These are phyloP conservation scores for Astragalus membranaceus DNA, from an alignment of 306 rosid genomes.

Conservation along the genomic window DNA sequence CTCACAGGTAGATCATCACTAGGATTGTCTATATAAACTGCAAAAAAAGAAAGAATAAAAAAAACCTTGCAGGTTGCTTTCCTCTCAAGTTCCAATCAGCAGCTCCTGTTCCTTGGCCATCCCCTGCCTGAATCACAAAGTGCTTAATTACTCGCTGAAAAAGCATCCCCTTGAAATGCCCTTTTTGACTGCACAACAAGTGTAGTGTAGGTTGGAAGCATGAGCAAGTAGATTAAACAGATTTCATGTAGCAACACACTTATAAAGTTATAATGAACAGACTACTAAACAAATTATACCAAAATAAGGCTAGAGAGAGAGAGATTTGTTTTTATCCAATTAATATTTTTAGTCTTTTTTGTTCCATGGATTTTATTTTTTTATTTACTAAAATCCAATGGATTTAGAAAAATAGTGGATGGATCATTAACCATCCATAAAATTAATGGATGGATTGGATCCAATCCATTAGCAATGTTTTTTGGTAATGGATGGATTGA, in stretches of 20 bases:
- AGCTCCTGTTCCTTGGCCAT: conserved; percentile 51
- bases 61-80: conserved; percentile 51
- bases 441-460: no score
- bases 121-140: conserved; percentile 81
- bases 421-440: no score
- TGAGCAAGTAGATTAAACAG: background rate
- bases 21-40: background rate
- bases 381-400: no score
- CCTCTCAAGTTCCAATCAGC: conserved; percentile 84
- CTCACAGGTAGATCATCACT: background rate
- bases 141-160: conserved; percentile 81
- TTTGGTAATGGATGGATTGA: no score
- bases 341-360: no score
- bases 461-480: no score
- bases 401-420: no score
- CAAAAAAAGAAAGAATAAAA: conserved; percentile 11
- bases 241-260: conserved; percentile 5
- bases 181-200: conserved; percentile 67
- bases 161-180: conserved; percentile 76
- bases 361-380: no score
- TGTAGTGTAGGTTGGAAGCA: conserved; percentile 6
- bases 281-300: background rate
- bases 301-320: background rate
- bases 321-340: no score
- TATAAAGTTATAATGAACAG: background rate